These are phyloP conservation scores for Alternaria gansuensis DNA, from an alignment of 2,329 filamentous ascomycete genomes.

Conservation along the genomic window DNA sequence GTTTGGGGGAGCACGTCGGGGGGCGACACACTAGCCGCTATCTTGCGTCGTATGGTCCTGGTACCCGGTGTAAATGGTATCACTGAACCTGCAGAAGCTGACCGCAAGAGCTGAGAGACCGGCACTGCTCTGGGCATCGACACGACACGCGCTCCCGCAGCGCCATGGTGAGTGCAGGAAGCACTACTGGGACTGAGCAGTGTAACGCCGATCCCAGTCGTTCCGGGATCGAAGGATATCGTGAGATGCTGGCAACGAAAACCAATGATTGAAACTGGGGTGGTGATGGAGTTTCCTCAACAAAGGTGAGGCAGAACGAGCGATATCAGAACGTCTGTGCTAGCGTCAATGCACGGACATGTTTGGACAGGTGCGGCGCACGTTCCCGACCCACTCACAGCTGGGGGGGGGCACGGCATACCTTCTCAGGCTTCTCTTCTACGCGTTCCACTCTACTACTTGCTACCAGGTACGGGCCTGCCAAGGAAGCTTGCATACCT, in stretches of 20 bases:
- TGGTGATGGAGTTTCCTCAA: conserved; percentile 16
- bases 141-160: conserved; percentile 9
- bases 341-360: conserved; percentile 14
- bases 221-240: conserved; percentile 14
- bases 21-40: neutral
- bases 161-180: conserved; percentile 8
- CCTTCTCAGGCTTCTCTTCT: conserved; percentile 14
- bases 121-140: conserved; percentile 4
- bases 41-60: conserved; percentile 1
- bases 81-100: conserved; percentile 14
- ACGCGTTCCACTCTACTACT: conserved; percentile 13
- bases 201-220: conserved; percentile 4
- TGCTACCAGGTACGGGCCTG: conserved; percentile 9
- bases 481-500: conserved; percentile 20
- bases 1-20: neutral
- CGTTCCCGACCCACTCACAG: conserved; percentile 16
- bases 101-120: conserved; percentile 14
- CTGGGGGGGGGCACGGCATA: conserved; percentile 11
- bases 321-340: conserved; percentile 13
- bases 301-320: conserved; percentile 9
- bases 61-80: conserved; percentile 12
- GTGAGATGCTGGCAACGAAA: conserved; percentile 12
- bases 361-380: conserved; percentile 7
- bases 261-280: conserved; percentile 18
- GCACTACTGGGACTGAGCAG: conserved; percentile 3